These are phyloP conservation scores for Gleditsia sinensis DNA, from an alignment of 306 rosid genomes.

Conservation along the genomic window DNA sequence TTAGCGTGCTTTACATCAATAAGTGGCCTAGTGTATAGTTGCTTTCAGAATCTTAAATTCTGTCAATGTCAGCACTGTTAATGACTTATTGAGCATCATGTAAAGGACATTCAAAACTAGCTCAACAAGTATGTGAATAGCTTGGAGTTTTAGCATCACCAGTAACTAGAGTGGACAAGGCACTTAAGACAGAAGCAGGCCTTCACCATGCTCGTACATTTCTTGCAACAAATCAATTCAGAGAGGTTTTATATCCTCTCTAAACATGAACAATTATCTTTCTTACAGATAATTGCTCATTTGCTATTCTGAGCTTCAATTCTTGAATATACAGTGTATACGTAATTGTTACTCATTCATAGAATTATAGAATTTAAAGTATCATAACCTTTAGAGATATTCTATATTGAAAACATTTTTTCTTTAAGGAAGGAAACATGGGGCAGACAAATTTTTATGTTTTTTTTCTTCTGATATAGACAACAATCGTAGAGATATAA, in stretches of 20 bases:
- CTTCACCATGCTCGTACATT: conserved; percentile 88
- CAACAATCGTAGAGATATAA: no score
- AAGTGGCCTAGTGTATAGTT: conserved; percentile 27
- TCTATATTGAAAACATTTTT: no score
- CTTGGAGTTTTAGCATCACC: conserved; percentile 93
- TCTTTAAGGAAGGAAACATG: no score
- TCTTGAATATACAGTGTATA: conserved; percentile 11
- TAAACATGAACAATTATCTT: background rate
- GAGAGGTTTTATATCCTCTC: conserved; percentile 67
- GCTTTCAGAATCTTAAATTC: conserved; percentile 20
- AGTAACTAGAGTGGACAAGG: conserved; percentile 89
- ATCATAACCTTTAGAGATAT: conserved; percentile 3
- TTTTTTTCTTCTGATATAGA: no score
- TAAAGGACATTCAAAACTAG: conserved; percentile 85
- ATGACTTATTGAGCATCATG: conserved; percentile 35
- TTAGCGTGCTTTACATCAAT: conserved; percentile 86
- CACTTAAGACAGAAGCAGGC: conserved; percentile 93
- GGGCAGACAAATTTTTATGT: no score
- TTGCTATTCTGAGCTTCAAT: background rate
- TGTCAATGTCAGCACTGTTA: conserved; percentile 14
- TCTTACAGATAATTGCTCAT: conserved; percentile 7
- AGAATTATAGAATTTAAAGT: conserved; percentile 12
- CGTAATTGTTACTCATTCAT: background rate
- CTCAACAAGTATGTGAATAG: conserved; percentile 90
- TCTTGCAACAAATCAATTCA: conserved; percentile 88